Conservation (phyloP, 1,284 basidiomycete species). For the Pseudozyma pruni region DNA sequence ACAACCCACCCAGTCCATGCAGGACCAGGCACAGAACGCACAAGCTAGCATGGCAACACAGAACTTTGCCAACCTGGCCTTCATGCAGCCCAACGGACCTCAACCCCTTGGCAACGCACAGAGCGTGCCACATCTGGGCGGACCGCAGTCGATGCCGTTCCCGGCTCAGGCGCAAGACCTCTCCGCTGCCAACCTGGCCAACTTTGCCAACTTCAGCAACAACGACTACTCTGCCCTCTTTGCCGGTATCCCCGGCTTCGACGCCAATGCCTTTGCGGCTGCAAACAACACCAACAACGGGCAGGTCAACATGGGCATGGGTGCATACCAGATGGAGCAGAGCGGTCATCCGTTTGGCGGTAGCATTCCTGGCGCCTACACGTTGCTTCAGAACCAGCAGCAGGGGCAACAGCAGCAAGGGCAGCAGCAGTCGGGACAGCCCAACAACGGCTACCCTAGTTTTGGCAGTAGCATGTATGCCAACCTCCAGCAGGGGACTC, state of each 20-base stretch:
- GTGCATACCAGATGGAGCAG: slow-evolving; percentile 40
- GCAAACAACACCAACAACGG: slow-evolving; percentile 25
- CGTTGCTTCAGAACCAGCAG: slow-evolving; percentile 45
- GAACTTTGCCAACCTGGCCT: slow-evolving; percentile 42
- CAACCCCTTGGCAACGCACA: slow-evolving; percentile 48
- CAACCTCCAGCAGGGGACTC: slow-evolving; percentile 19
- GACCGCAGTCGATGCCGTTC: slow-evolving; percentile 59
- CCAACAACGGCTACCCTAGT: slow-evolving; percentile 11
- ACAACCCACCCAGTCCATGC: slow-evolving; percentile 32
- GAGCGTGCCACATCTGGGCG: slow-evolving; percentile 53
- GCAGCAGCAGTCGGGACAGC: slow-evolving; percentile 9
- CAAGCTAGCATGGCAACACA: slow-evolving; percentile 38
- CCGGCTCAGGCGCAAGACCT: slow-evolving; percentile 34
- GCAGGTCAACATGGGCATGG: slow-evolving; percentile 32
- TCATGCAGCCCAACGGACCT: slow-evolving; percentile 37
- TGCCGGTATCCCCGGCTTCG: slow-evolving; percentile 41
- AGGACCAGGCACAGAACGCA: slow-evolving; percentile 44
- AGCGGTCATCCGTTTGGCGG: slow-evolving; percentile 54
- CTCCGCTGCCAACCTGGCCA: slow-evolving; percentile 20
- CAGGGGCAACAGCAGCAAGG: slow-evolving; percentile 20
- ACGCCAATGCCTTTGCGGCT: slow-evolving; percentile 24
- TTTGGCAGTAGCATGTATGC: slow-evolving; percentile 21
- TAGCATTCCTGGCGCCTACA: slow-evolving; percentile 54
- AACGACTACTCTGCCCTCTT: slow-evolving; percentile 41
- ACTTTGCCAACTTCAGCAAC: slow-evolving; percentile 33